Conservation (phyloP, 2,329 filamentous ascomycete species). For the Botrytis fragariae region DNA sequence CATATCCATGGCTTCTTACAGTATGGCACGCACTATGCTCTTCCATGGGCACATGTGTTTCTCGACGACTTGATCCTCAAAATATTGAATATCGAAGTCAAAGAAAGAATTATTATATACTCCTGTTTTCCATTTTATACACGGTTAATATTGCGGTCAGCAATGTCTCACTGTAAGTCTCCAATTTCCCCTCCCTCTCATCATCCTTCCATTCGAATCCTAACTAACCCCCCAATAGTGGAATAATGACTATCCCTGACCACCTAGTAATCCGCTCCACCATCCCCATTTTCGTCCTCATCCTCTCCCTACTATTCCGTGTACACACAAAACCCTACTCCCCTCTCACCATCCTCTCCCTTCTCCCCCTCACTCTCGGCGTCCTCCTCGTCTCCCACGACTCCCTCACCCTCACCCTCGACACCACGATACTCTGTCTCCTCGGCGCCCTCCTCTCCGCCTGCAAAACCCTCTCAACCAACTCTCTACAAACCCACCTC, state of each 20-base stretch:
- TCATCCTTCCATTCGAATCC: not conserved
- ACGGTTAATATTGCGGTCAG: slow-evolving; percentile 63
- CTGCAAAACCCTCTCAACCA: slow-evolving; percentile 6
- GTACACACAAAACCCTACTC: slow-evolving; percentile 52
- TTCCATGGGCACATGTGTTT: slow-evolving; percentile 52
- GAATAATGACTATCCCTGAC: slow-evolving; percentile 62
- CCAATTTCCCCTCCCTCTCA: not conserved
- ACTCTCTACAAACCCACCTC: not conserved
- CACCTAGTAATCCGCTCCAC: slow-evolving; percentile 64
- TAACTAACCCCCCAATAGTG: slow-evolving; percentile 29
- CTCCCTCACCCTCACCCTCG: slow-evolving; percentile 53
- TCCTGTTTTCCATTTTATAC: slow-evolving; percentile 59
- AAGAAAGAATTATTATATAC: slow-evolving; percentile 52
- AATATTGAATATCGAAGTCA: slow-evolving; percentile 50
- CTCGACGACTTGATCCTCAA: slow-evolving; percentile 54
- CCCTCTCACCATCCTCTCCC: slow-evolving; percentile 55
- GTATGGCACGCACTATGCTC: slow-evolving; percentile 57
- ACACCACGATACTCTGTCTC: slow-evolving; percentile 43
- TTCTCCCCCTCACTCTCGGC: slow-evolving; percentile 59
- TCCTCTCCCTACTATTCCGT: slow-evolving; percentile 58
- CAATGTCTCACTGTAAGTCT: slow-evolving; percentile 56
- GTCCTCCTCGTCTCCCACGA: slow-evolving; percentile 56
- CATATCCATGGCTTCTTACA: slow-evolving; percentile 60
- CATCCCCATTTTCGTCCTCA: slow-evolving; percentile 59
- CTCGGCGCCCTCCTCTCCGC: not conserved